Base-by-base conservation (phyloP, 768 basidiomycete species). In the Trametopsis cervina region DNA sequence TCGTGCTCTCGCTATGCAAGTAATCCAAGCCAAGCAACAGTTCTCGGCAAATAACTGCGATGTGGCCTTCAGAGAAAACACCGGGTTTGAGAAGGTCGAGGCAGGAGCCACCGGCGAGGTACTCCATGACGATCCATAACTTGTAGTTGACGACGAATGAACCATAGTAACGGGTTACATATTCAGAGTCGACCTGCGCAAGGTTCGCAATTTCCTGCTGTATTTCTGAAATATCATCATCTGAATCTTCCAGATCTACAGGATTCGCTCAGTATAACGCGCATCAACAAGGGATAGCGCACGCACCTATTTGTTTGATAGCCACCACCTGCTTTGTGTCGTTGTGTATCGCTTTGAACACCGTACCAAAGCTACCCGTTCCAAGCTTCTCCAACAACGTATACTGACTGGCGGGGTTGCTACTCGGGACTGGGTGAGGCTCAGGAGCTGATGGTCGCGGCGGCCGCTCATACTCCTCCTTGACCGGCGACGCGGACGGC, bases 41-140 rank as follows among this genome's bases (percentile, higher is more conserved):
- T 63, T 99, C 95, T 43, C 90, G 87, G 59, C 90, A 92, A 53
- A 97, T 79, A 56, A 96, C 85, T 5, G 96, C 93, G 55, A 98
- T 98, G 60, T 98, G 94, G 0, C 81, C 77, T 67, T 99, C 96
- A 12, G 85, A 81, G 65, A 97, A 96, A 24, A 78, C 71, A 22
- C 91, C 95, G 1, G 91, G 79, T 66, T 95, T 96, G 57, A 98
- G 79, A 46, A 99, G 76, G 67, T 98, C 96, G 46, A 97, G 78
- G 68, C 96, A 97, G 22, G 93, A 96, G n/a, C 96, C 96, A 37
- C 96, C 96, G 0, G 92, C 93, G 46, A 98, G 84, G 67, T 91
- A 99, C 67, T 99, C 96, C 96, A 99, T 98, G 60, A 99, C 71
- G 61, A 99, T 99, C 96, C 96, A 99, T 20, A 99, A 74, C 66